Conservation (phyloP, 2,329 filamentous ascomycete species). For the Arthroderma uncinatum region DNA sequence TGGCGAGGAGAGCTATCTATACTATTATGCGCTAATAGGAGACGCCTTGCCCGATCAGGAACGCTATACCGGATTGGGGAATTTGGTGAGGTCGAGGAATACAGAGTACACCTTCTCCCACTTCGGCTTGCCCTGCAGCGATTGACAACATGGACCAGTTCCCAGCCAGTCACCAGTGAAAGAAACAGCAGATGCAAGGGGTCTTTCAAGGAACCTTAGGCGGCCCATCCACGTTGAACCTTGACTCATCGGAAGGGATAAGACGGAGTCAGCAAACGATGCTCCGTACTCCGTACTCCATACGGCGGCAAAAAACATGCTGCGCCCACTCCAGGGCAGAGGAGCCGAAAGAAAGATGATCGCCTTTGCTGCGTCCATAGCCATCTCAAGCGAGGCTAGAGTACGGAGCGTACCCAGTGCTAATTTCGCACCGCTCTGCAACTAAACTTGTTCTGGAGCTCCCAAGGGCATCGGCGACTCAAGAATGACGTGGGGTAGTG, state of each 20-base stretch:
- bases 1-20: too few species aligned
- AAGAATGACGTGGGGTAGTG: conserved; percentile 1
- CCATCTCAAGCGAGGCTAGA: background rate
- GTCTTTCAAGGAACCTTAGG: background rate
- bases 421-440: background rate
- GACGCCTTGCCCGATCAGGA: too few species aligned
- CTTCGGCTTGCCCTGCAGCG: background rate
- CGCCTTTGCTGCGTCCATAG: background rate
- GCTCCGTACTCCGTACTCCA: background rate
- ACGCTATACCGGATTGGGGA: too few species aligned
- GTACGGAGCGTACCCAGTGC: background rate
- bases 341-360: background rate
- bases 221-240: background rate
- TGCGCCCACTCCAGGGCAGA: background rate
- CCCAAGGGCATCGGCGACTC: background rate
- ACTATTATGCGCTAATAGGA: too few species aligned
- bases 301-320: background rate
- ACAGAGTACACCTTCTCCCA: background rate
- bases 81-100: too few species aligned
- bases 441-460: background rate
- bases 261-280: background rate
- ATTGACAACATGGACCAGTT: background rate
- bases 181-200: background rate
- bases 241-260: background rate
- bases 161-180: background rate